phyloP scores from a whole-genome alignment of 139 green algal genomes.

The Yamagishiella unicocca region DNA sequence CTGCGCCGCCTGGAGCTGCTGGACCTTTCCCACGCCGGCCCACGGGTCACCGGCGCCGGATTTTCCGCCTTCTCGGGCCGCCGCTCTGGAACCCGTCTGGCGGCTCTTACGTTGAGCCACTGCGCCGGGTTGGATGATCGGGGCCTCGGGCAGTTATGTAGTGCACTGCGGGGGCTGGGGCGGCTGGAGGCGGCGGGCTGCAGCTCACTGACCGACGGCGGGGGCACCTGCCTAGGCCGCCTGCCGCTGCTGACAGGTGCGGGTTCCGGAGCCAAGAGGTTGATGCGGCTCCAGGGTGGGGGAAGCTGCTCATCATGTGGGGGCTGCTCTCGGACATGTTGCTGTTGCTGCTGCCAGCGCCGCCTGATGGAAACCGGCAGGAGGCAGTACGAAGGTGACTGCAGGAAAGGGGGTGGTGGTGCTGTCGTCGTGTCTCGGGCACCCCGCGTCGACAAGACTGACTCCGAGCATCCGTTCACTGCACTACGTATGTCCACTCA shows the following conservation, averaged over 20 bases:
- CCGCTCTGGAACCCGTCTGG: constrained; percentile 37
- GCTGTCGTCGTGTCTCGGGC: too few species aligned
- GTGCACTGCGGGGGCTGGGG: constrained; percentile 10
- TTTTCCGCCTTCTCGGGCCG: constrained; percentile 15
- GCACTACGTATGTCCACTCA: too few species aligned
- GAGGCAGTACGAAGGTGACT: too few species aligned
- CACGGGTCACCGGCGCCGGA: constrained; percentile 30
- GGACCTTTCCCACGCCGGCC: constrained; percentile 29
- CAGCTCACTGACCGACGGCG: constrained; percentile 53
- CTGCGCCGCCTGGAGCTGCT: constrained; percentile 52
- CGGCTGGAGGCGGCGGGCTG: constrained; percentile 59
- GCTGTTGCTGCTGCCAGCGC: too few species aligned
- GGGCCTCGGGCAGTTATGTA: constrained; percentile 44
- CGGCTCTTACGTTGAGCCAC: constrained; percentile 54
- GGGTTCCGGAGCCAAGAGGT: too few species aligned
- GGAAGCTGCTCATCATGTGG: too few species aligned
- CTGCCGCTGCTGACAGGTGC: constrained; percentile 59
- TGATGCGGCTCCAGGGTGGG: not conserved
- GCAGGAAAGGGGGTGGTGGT: too few species aligned
- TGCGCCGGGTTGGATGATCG: constrained; percentile 54
- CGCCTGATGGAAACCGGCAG: too few species aligned
- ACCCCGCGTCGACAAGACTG: too few species aligned
- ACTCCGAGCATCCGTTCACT: too few species aligned
- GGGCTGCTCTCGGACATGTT: too few species aligned
- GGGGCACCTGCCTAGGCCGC: constrained; percentile 38